Evolutionary conservation across 2,329 filamentous ascomycete genomes (phyloP), one percentile per base, ranked within the genome.

Genomic region (Trichophyton simii): DNA sequence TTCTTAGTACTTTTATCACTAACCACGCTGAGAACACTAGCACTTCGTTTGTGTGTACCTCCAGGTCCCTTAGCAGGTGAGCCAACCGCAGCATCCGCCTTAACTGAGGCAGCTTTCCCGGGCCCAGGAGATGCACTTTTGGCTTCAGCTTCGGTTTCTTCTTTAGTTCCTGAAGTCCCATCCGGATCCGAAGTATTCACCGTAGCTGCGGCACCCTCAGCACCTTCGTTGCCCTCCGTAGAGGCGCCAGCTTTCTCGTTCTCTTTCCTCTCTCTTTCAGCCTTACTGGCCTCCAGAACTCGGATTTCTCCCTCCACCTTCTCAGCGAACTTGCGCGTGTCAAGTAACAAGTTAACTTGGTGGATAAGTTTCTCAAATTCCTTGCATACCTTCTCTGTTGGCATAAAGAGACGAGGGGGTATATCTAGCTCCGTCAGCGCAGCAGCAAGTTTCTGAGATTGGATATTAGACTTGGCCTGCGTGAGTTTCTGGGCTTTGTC

Each of bases 21-120:
- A 4, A 77, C 76, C 15, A 79, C 77, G 71, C 88, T 92, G 60
- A 95, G 72, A 36, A 91, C 88, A 72, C 89, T 95, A 0, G 89
- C 89, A 71, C 89, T 94, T 63, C 90, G 82, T 77, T 95, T 95
- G 65, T 87, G 86, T n/a, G 57, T 58, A 20, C 59, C 63, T 20
- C 52, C 61, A 46, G 58, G 44, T 58, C 15, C 57, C 55, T 20
- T 61, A 58, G 41, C 62, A 52, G 58, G 62, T 11, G 65, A 66
- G 3, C 28, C 22, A 11, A 28, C 44, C 8, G 34, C 50, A 11
- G 34, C 34, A 22, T 55, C 46, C 8, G 46, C 61, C 20, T 61
- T 61, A 2, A 58, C 60, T 31, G 61, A 22, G 4, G 31, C 50
- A 34, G 44, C 11, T 22, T 60, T 41, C 8, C 25, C 58, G 13